These are phyloP conservation scores for Coemansia sp. DNA, from an alignment of 192 early-diverging fungal genomes.

Conservation along the genomic window DNA sequence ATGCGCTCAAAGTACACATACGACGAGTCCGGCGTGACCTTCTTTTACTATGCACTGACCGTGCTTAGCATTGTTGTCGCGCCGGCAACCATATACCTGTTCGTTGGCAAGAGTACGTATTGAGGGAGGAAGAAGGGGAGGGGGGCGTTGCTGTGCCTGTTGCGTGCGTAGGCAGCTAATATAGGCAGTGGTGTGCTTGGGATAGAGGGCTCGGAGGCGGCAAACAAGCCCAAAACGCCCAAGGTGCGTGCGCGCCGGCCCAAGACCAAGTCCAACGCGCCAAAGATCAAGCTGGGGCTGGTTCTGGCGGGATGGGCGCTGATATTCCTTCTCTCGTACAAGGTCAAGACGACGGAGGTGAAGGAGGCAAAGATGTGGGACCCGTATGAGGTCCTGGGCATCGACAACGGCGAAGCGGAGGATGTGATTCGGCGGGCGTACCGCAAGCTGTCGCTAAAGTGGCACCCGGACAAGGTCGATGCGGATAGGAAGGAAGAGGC, in stretches of 20 bases:
- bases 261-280: conserved; percentile 22
- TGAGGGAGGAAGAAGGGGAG: neutral
- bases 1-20: conserved; percentile 81
- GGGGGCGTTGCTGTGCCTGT: too few species aligned
- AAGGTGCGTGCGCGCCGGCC: conserved; percentile 31
- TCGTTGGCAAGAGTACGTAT: conserved; percentile 37
- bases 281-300: conserved; percentile 30
- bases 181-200: neutral
- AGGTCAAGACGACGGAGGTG: conserved; percentile 53
- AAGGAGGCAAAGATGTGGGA: conserved; percentile 75
- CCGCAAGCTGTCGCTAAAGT: conserved; percentile 64
- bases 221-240: conserved; percentile 38
- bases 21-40: conserved; percentile 90
- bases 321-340: conserved; percentile 45
- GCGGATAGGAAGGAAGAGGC: conserved; percentile 64
- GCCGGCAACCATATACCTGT: conserved; percentile 59
- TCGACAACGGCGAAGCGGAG: conserved; percentile 52
- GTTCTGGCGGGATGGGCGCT: conserved; percentile 35
- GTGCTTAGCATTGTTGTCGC: conserved; percentile 76
- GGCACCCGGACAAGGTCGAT: conserved; percentile 75
- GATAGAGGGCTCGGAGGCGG: conserved; percentile 15
- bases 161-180: too few species aligned
- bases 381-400: conserved; percentile 88
- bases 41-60: conserved; percentile 89
- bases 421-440: conserved; percentile 64